Evolutionary conservation across 805 yeast species (phyloP).

Genomic region (Starmerella bombi): DNA sequence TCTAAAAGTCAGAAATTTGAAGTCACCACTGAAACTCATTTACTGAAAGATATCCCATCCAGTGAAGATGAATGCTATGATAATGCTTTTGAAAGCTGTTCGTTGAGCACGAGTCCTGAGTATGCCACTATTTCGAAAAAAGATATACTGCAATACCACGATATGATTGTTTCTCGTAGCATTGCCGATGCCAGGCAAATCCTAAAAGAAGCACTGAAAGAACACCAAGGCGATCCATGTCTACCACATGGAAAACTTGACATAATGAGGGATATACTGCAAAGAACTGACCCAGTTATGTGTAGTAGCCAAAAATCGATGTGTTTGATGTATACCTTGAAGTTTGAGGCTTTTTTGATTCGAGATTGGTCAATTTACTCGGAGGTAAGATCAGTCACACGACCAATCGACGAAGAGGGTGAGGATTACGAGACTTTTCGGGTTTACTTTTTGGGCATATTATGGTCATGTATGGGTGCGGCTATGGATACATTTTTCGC

Average conservation of each 20-base stretch:
- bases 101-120: constrained; percentile 3
- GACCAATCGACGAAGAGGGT: constrained; percentile 38
- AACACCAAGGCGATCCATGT: constrained; percentile 39
- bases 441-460: constrained; percentile 38
- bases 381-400: constrained; percentile 45
- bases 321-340: constrained; percentile 11
- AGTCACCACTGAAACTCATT: not conserved
- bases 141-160: constrained; percentile 2
- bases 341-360: constrained; percentile 35
- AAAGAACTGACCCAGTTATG: constrained; percentile 23
- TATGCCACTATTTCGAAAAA: constrained; percentile 2
- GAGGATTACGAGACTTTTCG: constrained; percentile 40
- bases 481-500: constrained; percentile 48
- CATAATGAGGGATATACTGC: constrained; percentile 1
- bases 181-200: constrained; percentile 32
- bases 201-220: constrained; percentile 30
- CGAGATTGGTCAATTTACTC: constrained; percentile 43
- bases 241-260: constrained; percentile 9
- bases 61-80: not conserved
- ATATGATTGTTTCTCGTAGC: constrained; percentile 17
- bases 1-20: not conserved
- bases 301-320: constrained; percentile 12
- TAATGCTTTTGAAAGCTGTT: constrained; percentile 7
- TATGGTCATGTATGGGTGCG: constrained; percentile 44
- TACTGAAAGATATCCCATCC: not conserved